Evolutionary conservation across 768 basidiomycete species (phyloP).

Genomic region (Boletellus sp.): DNA sequence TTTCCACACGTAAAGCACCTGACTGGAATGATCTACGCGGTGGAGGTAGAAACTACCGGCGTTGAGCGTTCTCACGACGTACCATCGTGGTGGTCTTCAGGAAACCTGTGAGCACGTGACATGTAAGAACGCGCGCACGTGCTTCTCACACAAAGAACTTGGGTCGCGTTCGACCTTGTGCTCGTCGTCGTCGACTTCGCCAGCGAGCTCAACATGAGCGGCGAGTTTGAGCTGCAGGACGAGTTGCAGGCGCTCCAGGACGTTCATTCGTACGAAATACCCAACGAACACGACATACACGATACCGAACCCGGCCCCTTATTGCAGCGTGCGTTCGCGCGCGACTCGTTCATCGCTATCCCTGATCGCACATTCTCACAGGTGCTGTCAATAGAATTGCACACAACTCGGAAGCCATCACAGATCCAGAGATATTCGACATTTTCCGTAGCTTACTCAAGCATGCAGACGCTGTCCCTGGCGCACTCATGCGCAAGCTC

Average conservation of each 20-base stretch:
- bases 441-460: slow-evolving; percentile 82
- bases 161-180: slow-evolving; percentile 8
- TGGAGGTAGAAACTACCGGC: background rate
- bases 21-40: slow-evolving; percentile 84
- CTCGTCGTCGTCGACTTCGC: background rate
- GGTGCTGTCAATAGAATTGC: slow-evolving; percentile 82
- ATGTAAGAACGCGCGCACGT: slow-evolving; percentile 24
- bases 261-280: slow-evolving; percentile 57
- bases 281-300: slow-evolving; percentile 61
- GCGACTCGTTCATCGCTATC: background rate
- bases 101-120: background rate
- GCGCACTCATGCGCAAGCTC: slow-evolving; percentile 73
- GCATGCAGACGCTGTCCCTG: slow-evolving; percentile 58
- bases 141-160: slow-evolving; percentile 9
- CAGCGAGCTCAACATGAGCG: slow-evolving; percentile 31
- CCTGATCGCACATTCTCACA: slow-evolving; percentile 28
- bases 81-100: slow-evolving; percentile 25
- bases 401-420: slow-evolving; percentile 68
- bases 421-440: slow-evolving; percentile 69
- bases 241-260: slow-evolving; percentile 67
- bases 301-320: slow-evolving; percentile 51
- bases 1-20: slow-evolving; percentile 97
- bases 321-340: slow-evolving; percentile 50
- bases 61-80: background rate
- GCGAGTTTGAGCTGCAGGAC: slow-evolving; percentile 72